Conservation (phyloP, 768 basidiomycete genomes). For the Phanerodontia chrysosporium region DNA sequence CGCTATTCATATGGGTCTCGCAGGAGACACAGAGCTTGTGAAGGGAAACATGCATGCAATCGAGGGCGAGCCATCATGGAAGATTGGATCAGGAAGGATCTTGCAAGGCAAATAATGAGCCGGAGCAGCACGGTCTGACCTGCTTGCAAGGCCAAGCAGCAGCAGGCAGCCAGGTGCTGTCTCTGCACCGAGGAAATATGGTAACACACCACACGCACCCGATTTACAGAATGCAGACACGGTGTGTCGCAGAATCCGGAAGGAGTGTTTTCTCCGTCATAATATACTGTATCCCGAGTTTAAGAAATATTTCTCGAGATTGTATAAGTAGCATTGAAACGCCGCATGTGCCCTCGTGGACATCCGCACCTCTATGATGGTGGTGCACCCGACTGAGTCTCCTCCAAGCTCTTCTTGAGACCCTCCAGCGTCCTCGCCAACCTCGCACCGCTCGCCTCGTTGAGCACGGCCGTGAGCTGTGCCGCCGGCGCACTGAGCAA, state of each 20-base stretch:
- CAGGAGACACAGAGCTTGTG: constrained; percentile 45
- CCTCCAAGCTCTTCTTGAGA: constrained; percentile 64
- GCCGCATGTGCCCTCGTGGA: neutral
- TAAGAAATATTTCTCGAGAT: neutral
- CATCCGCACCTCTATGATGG: neutral
- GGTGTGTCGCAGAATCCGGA: neutral
- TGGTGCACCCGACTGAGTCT: constrained; percentile 19
- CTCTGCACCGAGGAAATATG: neutral
- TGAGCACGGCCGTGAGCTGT: constrained; percentile 68
- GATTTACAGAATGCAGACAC: neutral
- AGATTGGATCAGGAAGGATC: constrained; percentile 45
- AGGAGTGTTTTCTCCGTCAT: neutral
- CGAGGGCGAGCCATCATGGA: constrained; percentile 39
- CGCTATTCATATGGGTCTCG: constrained; percentile 51
- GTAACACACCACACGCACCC: neutral
- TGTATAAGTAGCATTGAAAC: neutral
- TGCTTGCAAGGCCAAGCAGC: neutral
- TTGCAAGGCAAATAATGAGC: constrained; percentile 44
- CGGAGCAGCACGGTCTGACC: constrained; percentile 5
- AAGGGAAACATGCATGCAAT: constrained; percentile 32
- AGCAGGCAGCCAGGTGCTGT: neutral
- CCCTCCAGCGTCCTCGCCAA: constrained; percentile 74
- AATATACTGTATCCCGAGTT: neutral
- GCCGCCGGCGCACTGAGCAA: constrained; percentile 70
- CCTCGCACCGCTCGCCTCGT: constrained; percentile 63